Conservation (phyloP, 768 basidiomycete species). For the Lentinus brumalis region DNA sequence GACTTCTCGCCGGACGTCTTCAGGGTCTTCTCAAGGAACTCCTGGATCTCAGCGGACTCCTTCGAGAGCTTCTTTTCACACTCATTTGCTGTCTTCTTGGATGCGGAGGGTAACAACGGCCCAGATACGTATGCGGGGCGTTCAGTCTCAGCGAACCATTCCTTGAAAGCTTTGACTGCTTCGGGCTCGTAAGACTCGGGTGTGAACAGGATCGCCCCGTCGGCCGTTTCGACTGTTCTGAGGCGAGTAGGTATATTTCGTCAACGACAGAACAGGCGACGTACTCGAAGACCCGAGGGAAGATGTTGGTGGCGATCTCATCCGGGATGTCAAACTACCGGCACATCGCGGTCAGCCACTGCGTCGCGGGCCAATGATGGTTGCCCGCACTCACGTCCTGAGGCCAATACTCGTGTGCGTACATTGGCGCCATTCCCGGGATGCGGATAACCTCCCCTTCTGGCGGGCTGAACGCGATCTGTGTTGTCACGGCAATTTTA, state of each 20-base stretch:
- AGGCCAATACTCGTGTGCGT: not conserved
- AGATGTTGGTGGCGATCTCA: not conserved
- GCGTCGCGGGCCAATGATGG: no score
- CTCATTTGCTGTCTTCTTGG: slow-evolving; percentile 3
- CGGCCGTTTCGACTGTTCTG: slow-evolving; percentile 1
- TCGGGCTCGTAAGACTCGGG: slow-evolving; percentile 17
- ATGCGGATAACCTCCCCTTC: not conserved
- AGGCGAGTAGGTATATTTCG: not conserved
- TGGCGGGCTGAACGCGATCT: not conserved
- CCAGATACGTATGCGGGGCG: slow-evolving; percentile 17
- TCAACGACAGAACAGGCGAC: not conserved
- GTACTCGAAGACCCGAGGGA: not conserved
- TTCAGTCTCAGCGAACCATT: slow-evolving; percentile 14
- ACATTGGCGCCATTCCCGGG: slow-evolving; percentile 5
- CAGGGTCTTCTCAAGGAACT: slow-evolving; percentile 20
- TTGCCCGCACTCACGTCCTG: not conserved
- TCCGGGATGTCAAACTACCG: not conserved
- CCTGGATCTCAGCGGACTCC: slow-evolving; percentile 9
- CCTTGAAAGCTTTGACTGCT: slow-evolving; percentile 6
- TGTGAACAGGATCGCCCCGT: slow-evolving; percentile 20
- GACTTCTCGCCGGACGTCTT: slow-evolving; percentile 17
- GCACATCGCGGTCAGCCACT: not conserved
- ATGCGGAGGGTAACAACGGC: slow-evolving; percentile 14
- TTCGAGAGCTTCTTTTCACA: slow-evolving; percentile 13
- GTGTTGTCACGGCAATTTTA: not conserved